These are phyloP conservation scores for Eucalyptus leucophloia DNA, from an alignment of 345 rosid species.

Conservation along the genomic window DNA sequence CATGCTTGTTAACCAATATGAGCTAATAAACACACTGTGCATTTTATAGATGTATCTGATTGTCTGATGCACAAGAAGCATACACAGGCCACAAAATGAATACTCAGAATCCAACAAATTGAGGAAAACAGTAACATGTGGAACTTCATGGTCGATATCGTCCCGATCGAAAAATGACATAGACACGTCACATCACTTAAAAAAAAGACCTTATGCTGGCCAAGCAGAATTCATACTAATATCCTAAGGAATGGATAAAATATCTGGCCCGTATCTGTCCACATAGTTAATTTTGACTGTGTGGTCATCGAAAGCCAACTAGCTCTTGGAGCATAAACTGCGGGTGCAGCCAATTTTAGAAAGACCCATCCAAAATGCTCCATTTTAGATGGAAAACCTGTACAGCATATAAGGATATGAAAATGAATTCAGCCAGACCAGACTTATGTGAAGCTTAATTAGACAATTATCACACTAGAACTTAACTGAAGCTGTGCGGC, in stretches of 20 bases:
- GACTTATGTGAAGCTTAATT: neutral
- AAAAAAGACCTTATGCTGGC: neutral
- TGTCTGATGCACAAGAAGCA: neutral
- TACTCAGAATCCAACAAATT: neutral
- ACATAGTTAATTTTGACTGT: conserved; percentile 40
- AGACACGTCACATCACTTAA: neutral
- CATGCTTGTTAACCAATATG: neutral
- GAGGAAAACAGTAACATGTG: neutral
- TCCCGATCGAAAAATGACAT: neutral
- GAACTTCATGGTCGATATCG: neutral
- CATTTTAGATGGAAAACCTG: neutral
- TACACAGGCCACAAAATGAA: neutral
- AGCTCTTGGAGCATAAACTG: conserved; percentile 62
- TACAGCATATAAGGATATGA: neutral
- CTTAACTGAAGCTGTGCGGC: neutral
- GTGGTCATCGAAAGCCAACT: conserved; percentile 77
- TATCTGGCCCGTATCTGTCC: conserved; percentile 87
- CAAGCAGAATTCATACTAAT: neutral
- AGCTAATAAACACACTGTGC: neutral
- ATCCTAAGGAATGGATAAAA: neutral
- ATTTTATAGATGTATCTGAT: neutral
- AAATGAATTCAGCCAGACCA: neutral
- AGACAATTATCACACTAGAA: neutral
- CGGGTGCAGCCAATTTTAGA: conserved; percentile 51
- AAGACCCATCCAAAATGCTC: conserved; percentile 49